Base-by-base conservation (phyloP, 441 rosid species). In the Codiaeum variegatum region DNA sequence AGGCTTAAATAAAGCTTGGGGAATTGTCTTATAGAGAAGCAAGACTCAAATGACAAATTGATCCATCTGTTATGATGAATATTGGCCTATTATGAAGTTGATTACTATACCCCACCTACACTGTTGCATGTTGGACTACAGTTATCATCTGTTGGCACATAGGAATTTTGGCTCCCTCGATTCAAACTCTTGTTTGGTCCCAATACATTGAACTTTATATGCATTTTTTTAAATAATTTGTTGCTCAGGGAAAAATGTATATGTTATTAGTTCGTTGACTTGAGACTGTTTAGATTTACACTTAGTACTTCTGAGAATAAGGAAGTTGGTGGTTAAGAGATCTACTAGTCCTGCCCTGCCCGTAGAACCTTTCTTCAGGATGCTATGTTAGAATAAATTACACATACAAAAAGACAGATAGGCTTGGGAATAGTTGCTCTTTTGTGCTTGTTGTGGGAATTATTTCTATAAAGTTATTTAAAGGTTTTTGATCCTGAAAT, bases 371-470 rank as follows among this genome's bases (percentile, higher is more conserved):
- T 34, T 24, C 1, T 52, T 69, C 1, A 15, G 62, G n/a, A 61
- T 29, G 28, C 23, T 12, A 38, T 21, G n/a, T 63, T 11, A 63
- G 16, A n/a, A 63, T 24, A 23, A 2, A 2, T 3, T 7, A 6
- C 5, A 0, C 40, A 8, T 1, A 2, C 0, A n/a, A 63, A 63
- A 23, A n/a, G 32, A 56, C 52, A n/a, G 42, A 31, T 59, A 4
- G 56, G 67, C 42, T 56, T n/a, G 13, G 18, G 3, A 31, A 31
- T n/a, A n/a, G 29, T 62, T 62, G 15, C 24, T 19, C 28, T 63
- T 52, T 49, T 60, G 38, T 34, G 21, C 13, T 74, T 67, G 29
- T 61, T 42, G 44, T 23, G 29, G 60, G 24, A 61, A 60, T 68
- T 61, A 5, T 29, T 59, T 51, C 5, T 46, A 60, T 26, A 18